Percentiles rank a stretch among this genome's conserved stretches.
These are phyloP conservation scores for Chrysoporthe puriensis DNA, from an alignment of 2,329 filamentous ascomycete species.

Conservation along the genomic window DNA sequence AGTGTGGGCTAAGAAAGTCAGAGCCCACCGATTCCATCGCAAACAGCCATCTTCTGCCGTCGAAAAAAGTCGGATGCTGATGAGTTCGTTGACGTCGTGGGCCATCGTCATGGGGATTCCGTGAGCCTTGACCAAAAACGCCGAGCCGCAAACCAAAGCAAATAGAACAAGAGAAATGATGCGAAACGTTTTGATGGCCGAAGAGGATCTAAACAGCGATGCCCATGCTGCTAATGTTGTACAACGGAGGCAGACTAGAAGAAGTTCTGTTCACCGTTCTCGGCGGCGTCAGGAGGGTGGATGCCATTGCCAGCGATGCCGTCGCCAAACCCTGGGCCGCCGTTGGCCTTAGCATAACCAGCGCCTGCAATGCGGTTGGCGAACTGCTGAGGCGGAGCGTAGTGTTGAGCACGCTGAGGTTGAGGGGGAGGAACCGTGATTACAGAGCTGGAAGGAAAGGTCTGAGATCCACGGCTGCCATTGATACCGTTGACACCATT, in stretches of 20 bases:
- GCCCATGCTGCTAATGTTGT: conserved; percentile 27
- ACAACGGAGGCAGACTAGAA: conserved; percentile 32
- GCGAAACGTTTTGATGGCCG: conserved; percentile 22
- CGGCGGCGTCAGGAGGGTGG: conserved; percentile 24
- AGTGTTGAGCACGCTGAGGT: conserved; percentile 29
- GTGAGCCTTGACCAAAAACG: conserved; percentile 17
- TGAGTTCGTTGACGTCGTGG: conserved; percentile 28
- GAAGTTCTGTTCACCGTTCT: conserved; percentile 32
- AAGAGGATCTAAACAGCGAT: conserved; percentile 28
- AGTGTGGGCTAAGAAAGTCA: conserved; percentile 1
- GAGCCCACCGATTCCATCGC: conserved; percentile 14
- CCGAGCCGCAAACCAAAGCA: conserved; percentile 18
- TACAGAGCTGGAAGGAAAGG: conserved; percentile 30
- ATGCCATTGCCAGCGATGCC: conserved; percentile 32
- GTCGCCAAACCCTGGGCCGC: conserved; percentile 15
- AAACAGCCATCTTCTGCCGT: conserved; percentile 13
- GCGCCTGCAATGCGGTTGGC: conserved; percentile 19
- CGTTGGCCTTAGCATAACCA: conserved; percentile 20
- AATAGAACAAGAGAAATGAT: conserved; percentile 11
- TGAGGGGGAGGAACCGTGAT: conserved; percentile 32
- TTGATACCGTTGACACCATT: conserved; percentile 39
- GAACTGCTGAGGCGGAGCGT: conserved; percentile 28
- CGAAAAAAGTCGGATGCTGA: conserved; percentile 25
- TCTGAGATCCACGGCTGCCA: conserved; percentile 28
- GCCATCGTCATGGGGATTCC: conserved; percentile 26